These are phyloP conservation scores for Chalaropsis ovoidea DNA, from an alignment of 2,329 filamentous ascomycete genomes.

Conservation along the genomic window DNA sequence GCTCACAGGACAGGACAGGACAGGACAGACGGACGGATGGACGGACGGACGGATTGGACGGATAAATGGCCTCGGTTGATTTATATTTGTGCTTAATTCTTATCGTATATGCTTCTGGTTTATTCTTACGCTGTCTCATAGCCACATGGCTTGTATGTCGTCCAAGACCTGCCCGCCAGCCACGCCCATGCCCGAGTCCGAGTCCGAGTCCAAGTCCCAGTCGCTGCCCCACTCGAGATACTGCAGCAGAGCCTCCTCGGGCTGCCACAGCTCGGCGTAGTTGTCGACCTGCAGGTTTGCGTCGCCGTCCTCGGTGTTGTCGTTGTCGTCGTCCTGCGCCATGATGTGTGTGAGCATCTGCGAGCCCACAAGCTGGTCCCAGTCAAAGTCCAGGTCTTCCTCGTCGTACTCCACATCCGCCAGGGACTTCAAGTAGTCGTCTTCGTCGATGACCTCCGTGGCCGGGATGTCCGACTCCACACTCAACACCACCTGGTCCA, in stretches of 20 bases:
- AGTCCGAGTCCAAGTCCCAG: constrained; percentile 6
- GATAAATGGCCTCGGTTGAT: background rate
- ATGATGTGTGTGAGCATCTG: no score
- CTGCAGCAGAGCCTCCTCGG: background rate
- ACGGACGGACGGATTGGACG: background rate
- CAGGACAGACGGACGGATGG: background rate
- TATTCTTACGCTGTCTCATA: background rate
- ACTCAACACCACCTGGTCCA: background rate
- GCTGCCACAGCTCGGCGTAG: background rate
- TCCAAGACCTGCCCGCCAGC: background rate
- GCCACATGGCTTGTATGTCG: background rate
- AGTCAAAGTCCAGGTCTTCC: constrained; percentile 20
- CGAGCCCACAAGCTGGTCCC: background rate
- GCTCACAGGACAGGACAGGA: background rate
- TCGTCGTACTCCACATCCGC: constrained; percentile 27
- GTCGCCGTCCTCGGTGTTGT: background rate
- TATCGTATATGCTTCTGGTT: background rate
- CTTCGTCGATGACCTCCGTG: constrained; percentile 24
- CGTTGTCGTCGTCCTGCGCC: background rate
- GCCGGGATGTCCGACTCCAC: constrained; percentile 14
- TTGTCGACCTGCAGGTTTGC: background rate
- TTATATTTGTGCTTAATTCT: constrained; percentile 9
- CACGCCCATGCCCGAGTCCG: background rate
- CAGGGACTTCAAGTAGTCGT: constrained; percentile 29
- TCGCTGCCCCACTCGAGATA: constrained; percentile 12